phyloP scores from a whole-genome alignment of 805 yeast species.

The Candida andamanensis region DNA sequence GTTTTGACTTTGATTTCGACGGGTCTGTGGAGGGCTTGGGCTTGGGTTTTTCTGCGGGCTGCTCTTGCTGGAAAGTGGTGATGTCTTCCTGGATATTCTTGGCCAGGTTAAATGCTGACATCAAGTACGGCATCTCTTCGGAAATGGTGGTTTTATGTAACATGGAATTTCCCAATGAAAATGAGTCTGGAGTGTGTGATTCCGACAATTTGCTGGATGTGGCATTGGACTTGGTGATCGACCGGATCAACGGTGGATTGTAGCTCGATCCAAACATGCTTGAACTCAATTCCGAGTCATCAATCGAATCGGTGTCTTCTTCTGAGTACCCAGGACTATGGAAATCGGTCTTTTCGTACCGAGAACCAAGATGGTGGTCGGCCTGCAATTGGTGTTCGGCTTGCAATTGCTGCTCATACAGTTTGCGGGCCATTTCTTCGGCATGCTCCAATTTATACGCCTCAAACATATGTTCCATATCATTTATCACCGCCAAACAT shows the following conservation, averaged over 20 bases:
- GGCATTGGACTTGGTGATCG: conserved; percentile 26
- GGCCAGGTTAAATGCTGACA: conserved; percentile 64
- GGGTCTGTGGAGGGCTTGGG: no score
- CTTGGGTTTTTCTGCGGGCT: conserved; percentile 7
- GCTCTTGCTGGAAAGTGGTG: conserved; percentile 18
- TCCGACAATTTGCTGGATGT: conserved; percentile 3
- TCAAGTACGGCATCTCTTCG: conserved; percentile 60
- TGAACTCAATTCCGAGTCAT: conserved; percentile 23
- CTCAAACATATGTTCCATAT: conserved; percentile 71
- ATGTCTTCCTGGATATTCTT: conserved; percentile 52
- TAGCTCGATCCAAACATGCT: conserved; percentile 16
- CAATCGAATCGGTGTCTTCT: conserved; percentile 18
- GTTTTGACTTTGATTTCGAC: conserved; percentile 1
- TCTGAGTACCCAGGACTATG: conserved; percentile 1
- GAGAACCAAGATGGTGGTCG: background rate
- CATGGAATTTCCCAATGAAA: conserved; percentile 28
- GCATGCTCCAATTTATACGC: conserved; percentile 34
- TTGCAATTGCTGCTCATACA: background rate
- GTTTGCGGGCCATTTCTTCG: conserved; percentile 5
- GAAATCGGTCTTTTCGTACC: no score
- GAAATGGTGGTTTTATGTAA: conserved; percentile 50
- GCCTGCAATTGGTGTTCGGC: conserved; percentile 1
- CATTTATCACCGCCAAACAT: conserved; percentile 61
- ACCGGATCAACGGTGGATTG: conserved; percentile 34
- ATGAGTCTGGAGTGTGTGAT: conserved; percentile 19